Percentiles rank a stretch among this genome's conserved stretches.
Conservation (phyloP, 1,284 basidiomycete genomes). For the Melampsora larici-populina region DNA sequence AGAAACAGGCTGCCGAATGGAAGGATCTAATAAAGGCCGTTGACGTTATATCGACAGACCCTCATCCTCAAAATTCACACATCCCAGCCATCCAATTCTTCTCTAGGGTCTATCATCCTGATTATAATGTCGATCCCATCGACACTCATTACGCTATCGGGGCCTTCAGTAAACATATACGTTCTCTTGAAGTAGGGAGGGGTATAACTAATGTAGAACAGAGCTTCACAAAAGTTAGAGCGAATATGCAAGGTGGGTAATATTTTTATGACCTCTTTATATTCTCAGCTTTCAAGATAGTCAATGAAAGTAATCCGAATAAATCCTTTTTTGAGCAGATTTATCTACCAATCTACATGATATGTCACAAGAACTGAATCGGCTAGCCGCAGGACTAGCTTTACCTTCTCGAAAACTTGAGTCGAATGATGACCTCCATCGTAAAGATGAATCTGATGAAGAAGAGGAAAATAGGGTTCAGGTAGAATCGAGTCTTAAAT, state of each 20-base stretch:
- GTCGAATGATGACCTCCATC: background rate
- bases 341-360: conserved; percentile 18
- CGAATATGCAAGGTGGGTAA: conserved; percentile 27
- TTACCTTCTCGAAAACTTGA: background rate
- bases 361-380: conserved; percentile 5
- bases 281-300: background rate
- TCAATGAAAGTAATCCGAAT: background rate
- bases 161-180: conserved; percentile 14
- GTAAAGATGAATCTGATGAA: background rate
- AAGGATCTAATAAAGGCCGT: background rate
- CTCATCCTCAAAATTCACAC: background rate
- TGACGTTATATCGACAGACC: background rate
- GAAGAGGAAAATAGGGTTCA: background rate
- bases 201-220: conserved; percentile 15
- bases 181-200: conserved; percentile 14
- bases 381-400: conserved; percentile 20
- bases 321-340: background rate
- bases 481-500: background rate
- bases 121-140: conserved; percentile 36
- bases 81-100: conserved; percentile 16
- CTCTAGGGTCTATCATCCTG: conserved; percentile 39
- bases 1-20: conserved; percentile 14
- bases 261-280: background rate
- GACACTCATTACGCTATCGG: conserved; percentile 3
- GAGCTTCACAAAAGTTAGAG: conserved; percentile 11